Percentiles rank a stretch among this genome's conserved stretches.
Conservation (phyloP, 1,139 yeast genomes). For the Scheffersomyces titani region DNA sequence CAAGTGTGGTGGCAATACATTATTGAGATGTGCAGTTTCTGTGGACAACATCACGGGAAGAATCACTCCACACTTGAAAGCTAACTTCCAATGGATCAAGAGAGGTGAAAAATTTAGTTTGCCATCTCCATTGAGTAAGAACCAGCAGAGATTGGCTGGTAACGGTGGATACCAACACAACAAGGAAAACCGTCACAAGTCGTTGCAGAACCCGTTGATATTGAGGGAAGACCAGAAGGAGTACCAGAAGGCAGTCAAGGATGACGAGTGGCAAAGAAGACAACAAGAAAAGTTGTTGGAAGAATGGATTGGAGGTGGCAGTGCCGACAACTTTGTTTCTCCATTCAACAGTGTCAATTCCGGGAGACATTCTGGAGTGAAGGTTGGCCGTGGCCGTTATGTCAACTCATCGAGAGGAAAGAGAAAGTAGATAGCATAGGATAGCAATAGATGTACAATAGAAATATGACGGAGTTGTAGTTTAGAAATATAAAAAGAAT, state of each 20-base stretch:
- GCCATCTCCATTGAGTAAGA: constrained; percentile 71
- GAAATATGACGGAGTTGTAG: not conserved
- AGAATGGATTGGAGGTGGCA: constrained; percentile 93
- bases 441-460: not conserved
- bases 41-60: constrained; percentile 78
- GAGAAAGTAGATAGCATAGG: constrained; percentile 23
- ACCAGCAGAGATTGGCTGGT: constrained; percentile 61
- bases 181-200: constrained; percentile 57
- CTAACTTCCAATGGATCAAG: constrained; percentile 91
- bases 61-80: constrained; percentile 85
- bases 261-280: constrained; percentile 84
- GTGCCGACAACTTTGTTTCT: constrained; percentile 88
- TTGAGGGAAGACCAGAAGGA: constrained; percentile 94
- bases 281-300: constrained; percentile 82
- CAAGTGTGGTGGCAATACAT: constrained; percentile 92
- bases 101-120: constrained; percentile 82
- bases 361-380: constrained; percentile 66
- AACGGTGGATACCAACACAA: constrained; percentile 74
- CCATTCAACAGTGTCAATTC: constrained; percentile 76
- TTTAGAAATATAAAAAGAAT: no score
- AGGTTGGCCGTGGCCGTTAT: constrained; percentile 79
- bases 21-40: constrained; percentile 88
- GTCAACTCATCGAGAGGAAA: constrained; percentile 63
- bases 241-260: constrained; percentile 82
- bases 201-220: constrained; percentile 53